A percentile compares a stretch with the other conserved stretches of the same genome.
These are phyloP conservation scores for Ormosia semicastrata DNA, from an alignment of 306 rosid species.

Conservation along the genomic window DNA sequence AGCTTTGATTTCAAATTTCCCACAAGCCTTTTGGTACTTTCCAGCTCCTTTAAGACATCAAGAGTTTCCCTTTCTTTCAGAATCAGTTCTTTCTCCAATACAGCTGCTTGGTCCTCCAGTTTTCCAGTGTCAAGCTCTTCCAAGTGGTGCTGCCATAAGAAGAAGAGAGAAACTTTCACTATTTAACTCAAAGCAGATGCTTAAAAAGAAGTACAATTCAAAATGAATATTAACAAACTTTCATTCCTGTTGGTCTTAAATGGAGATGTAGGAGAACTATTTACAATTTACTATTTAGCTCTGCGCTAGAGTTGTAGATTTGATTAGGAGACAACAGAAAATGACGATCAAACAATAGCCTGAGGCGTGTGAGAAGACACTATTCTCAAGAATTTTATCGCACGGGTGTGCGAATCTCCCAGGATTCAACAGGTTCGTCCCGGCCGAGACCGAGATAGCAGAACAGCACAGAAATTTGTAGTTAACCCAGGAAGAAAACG, in stretches of 20 bases:
- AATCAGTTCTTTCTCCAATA: conserved; percentile 42
- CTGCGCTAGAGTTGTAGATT: no score
- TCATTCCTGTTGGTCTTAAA: not conserved
- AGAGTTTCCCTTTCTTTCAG: conserved; percentile 51
- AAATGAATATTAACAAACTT: not conserved
- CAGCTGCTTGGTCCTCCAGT: conserved; percentile 35
- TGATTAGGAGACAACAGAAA: no score
- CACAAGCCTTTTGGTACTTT: conserved; percentile 45
- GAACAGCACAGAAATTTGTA: no score
- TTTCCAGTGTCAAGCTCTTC: conserved; percentile 36
- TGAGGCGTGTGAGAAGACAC: no score
- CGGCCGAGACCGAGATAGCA: no score
- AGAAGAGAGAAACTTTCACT: not conserved
- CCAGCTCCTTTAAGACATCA: conserved; percentile 43
- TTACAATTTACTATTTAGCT: not conserved
- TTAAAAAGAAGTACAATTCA: not conserved
- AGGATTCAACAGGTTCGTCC: no score
- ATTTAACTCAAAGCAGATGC: not conserved
- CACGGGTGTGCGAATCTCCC: no score
- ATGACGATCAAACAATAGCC: no score
- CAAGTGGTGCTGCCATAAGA: conserved; percentile 6
- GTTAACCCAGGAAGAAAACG: no score
- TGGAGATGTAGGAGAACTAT: not conserved
- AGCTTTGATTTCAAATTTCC: conserved; percentile 41
- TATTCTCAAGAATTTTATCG: no score